Evolutionary conservation across 2,329 filamentous ascomycete species (phyloP).

Genomic region (Thermothelomyces thermophilus): DNA sequence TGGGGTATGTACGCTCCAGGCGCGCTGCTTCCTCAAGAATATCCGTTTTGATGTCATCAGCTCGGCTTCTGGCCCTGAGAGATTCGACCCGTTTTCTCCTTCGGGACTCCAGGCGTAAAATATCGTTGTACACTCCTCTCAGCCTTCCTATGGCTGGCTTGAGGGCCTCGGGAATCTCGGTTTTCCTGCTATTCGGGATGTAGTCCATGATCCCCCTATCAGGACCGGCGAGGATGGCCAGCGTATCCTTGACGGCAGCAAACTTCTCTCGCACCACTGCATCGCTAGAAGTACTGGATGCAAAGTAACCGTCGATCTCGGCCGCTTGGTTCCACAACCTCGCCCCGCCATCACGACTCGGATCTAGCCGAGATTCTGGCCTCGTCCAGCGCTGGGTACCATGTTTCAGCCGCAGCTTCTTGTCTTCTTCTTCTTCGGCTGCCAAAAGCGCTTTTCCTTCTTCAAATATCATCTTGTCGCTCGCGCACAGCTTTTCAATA

Average conservation of each 20-base stretch:
- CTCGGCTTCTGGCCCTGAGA: slow-evolving; percentile 69
- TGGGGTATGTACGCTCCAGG: slow-evolving; percentile 78
- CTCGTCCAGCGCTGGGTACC: slow-evolving; percentile 83
- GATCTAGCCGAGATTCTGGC: slow-evolving; percentile 61
- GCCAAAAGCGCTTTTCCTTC: slow-evolving; percentile 75
- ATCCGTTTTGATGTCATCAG: slow-evolving; percentile 82
- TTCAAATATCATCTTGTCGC: slow-evolving; percentile 70
- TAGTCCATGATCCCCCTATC: slow-evolving; percentile 79
- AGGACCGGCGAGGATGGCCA: slow-evolving; percentile 69
- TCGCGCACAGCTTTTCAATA: slow-evolving; percentile 79
- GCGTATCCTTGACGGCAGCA: slow-evolving; percentile 63
- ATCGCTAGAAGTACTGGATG: slow-evolving; percentile 51
- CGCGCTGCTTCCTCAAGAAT: slow-evolving; percentile 77
- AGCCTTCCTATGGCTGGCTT: slow-evolving; percentile 73
- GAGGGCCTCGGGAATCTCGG: slow-evolving; percentile 71
- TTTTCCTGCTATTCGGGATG: slow-evolving; percentile 76
- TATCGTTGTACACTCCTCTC: slow-evolving; percentile 75
- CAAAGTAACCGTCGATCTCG: slow-evolving; percentile 84
- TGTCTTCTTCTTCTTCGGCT: slow-evolving; percentile 78
- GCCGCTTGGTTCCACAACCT: slow-evolving; percentile 69
- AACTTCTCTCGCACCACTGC: slow-evolving; percentile 69
- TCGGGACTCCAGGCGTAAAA: slow-evolving; percentile 73
- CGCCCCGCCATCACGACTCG: slow-evolving; percentile 39
- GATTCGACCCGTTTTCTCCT: slow-evolving; percentile 73
- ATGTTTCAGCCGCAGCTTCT: slow-evolving; percentile 65